These are phyloP conservation scores for Lagerstroemia speciosa DNA, from an alignment of 345 rosid species.

Conservation along the genomic window DNA sequence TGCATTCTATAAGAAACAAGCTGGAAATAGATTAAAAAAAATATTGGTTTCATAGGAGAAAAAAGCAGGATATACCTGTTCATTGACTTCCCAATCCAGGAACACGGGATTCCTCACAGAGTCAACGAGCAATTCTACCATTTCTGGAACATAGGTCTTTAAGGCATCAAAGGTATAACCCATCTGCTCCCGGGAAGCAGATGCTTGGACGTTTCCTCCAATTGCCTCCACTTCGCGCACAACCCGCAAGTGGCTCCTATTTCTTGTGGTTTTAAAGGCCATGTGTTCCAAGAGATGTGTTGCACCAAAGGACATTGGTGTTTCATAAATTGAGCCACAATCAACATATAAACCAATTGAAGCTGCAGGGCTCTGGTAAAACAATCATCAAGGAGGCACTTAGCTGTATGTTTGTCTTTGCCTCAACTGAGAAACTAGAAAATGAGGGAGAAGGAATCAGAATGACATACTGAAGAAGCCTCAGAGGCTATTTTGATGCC, in stretches of 20 bases:
- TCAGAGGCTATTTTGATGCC: slow-evolving; percentile 32
- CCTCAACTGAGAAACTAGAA: background rate
- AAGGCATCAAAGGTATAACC: slow-evolving; percentile 76
- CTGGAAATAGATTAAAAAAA: too few species aligned
- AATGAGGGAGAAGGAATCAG: background rate
- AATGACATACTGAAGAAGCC: slow-evolving; percentile 36
- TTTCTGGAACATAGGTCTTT: slow-evolving; percentile 77
- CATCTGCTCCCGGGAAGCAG: slow-evolving; percentile 84
- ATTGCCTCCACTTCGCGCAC: slow-evolving; percentile 83
- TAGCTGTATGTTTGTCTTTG: slow-evolving; percentile 15
- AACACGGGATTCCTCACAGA: slow-evolving; percentile 85
- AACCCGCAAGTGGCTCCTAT: slow-evolving; percentile 66
- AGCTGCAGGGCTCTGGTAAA: slow-evolving; percentile 55
- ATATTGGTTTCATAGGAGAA: background rate
- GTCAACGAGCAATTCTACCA: slow-evolving; percentile 86
- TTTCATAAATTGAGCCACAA: slow-evolving; percentile 68
- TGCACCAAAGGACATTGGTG: slow-evolving; percentile 55
- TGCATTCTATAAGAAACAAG: background rate
- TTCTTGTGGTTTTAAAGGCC: slow-evolving; percentile 83
- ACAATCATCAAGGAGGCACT: slow-evolving; percentile 17
- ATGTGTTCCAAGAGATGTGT: slow-evolving; percentile 78
- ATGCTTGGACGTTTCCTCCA: slow-evolving; percentile 65
- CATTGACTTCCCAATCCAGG: slow-evolving; percentile 88
- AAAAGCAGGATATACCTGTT: slow-evolving; percentile 37
- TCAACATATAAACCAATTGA: slow-evolving; percentile 68